Evolutionary conservation across 768 basidiomycete species (phyloP).

Genomic region (Cystofilobasidium bisporidii): DNA sequence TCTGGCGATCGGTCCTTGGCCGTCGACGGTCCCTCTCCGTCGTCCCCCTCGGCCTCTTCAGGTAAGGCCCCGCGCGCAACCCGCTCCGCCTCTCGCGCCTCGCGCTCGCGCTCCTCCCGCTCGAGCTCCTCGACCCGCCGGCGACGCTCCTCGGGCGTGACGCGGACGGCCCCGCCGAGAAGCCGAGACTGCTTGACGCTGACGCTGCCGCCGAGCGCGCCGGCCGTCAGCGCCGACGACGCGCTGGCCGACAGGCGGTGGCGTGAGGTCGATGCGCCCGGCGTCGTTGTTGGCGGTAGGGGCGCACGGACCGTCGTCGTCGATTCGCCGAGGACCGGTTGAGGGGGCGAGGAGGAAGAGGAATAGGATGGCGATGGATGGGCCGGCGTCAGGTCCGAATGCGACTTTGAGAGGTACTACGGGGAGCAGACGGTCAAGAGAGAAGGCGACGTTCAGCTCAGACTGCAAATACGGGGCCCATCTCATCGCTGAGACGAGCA

Average conservation of each 20-base stretch:
- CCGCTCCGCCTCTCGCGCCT: background rate
- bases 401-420: background rate
- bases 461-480: no score
- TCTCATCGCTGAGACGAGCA: background rate
- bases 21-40: background rate
- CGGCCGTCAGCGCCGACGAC: background rate
- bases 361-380: background rate
- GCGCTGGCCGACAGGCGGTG: background rate
- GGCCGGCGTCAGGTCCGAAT: background rate
- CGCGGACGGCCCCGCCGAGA: background rate
- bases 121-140: background rate
- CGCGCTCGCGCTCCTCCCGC: background rate
- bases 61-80: background rate
- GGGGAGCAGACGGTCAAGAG: background rate
- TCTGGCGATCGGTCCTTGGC: no score
- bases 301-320: background rate
- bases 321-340: background rate
- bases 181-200: conserved; percentile 2
- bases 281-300: background rate
- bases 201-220: background rate
- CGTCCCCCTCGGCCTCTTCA: background rate
- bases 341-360: background rate
- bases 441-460: background rate
- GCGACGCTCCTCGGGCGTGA: conserved; percentile 1
- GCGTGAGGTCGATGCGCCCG: background rate